Percentiles rank a stretch among this genome's conserved stretches.
Evolutionary conservation across 805 yeast genomes (phyloP).

Genomic region (Teunomyces lycoperdinae): DNA sequence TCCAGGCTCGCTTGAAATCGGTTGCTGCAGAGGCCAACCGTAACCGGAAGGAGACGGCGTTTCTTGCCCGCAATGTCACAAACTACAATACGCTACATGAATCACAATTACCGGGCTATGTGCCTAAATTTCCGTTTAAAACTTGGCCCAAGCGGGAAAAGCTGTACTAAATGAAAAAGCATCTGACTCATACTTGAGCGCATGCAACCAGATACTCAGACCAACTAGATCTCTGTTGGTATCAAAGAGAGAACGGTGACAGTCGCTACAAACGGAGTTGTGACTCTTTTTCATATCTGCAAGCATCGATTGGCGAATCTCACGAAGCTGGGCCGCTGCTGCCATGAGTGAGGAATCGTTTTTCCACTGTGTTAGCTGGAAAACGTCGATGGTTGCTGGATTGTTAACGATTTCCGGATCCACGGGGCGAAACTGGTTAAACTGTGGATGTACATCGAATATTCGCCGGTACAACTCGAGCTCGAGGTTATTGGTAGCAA

Average conservation of each 20-base stretch:
- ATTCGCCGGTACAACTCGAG: constrained; percentile 19
- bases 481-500: constrained; percentile 21
- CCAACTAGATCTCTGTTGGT: constrained; percentile 25
- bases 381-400: constrained; percentile 13
- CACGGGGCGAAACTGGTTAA: constrained; percentile 8
- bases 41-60: constrained; percentile 1
- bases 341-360: constrained; percentile 8
- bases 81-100: constrained; percentile 10
- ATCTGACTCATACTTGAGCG: constrained; percentile 27
- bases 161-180: constrained; percentile 40
- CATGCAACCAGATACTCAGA: constrained; percentile 47
- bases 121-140: constrained; percentile 24
- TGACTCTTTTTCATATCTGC: constrained; percentile 24
- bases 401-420: constrained; percentile 7
- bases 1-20: background rate
- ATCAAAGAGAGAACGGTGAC: constrained; percentile 31
- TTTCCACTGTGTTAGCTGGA: constrained; percentile 11
- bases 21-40: background rate
- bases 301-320: constrained; percentile 15
- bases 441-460: constrained; percentile 14
- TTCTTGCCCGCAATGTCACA: background rate
- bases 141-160: constrained; percentile 44
- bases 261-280: constrained; percentile 27
- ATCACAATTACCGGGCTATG: constrained; percentile 13
- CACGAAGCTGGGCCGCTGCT: constrained; percentile 12